phyloP scores from a whole-genome alignment of 2,329 filamentous ascomycete genomes.

The Hymenoscyphus scutula region DNA sequence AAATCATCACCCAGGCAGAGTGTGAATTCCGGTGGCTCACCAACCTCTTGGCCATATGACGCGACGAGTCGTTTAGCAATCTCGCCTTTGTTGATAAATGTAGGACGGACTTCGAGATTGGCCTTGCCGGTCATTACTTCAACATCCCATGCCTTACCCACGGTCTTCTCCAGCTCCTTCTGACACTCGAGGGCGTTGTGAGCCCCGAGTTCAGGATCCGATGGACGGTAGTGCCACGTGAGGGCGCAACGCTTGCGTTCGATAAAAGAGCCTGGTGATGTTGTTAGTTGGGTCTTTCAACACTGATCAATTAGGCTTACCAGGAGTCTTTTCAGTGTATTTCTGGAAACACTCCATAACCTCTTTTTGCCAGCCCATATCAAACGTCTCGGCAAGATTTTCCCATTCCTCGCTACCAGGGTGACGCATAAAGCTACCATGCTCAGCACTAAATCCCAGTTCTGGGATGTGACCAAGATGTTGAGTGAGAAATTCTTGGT shows the following conservation, averaged over 20 bases:
- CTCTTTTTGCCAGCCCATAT: slow-evolving; percentile 91
- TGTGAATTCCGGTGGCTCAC: slow-evolving; percentile 73
- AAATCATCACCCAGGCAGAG: slow-evolving; percentile 93
- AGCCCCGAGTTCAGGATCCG: slow-evolving; percentile 79
- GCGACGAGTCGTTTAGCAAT: slow-evolving; percentile 82
- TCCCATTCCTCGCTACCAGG: slow-evolving; percentile 78
- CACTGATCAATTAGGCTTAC: slow-evolving; percentile 44
- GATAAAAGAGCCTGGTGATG: slow-evolving; percentile 71
- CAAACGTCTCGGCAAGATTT: slow-evolving; percentile 79
- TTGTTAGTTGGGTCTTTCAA: slow-evolving; percentile 22
- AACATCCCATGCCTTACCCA: slow-evolving; percentile 79
- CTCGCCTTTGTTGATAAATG: slow-evolving; percentile 96
- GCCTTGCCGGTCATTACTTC: slow-evolving; percentile 97
- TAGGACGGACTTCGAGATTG: slow-evolving; percentile 94
- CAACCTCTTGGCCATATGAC: slow-evolving; percentile 58
- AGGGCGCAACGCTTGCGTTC: slow-evolving; percentile 92
- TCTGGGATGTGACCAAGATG: slow-evolving; percentile 89
- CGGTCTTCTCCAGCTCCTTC: slow-evolving; percentile 73
- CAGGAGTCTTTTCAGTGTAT: slow-evolving; percentile 83
- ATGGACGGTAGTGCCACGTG: slow-evolving; percentile 95
- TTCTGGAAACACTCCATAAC: slow-evolving; percentile 82
- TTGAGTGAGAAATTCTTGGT: slow-evolving; percentile 85
- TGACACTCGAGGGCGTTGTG: slow-evolving; percentile 80
- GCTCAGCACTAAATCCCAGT: slow-evolving; percentile 93
- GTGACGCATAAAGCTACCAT: slow-evolving; percentile 90